Evolutionary conservation across 371 early-diverging fungal species (phyloP), one percentile per base, ranked within the genome.

Genomic region (Lichtheimia hyalospora): DNA sequence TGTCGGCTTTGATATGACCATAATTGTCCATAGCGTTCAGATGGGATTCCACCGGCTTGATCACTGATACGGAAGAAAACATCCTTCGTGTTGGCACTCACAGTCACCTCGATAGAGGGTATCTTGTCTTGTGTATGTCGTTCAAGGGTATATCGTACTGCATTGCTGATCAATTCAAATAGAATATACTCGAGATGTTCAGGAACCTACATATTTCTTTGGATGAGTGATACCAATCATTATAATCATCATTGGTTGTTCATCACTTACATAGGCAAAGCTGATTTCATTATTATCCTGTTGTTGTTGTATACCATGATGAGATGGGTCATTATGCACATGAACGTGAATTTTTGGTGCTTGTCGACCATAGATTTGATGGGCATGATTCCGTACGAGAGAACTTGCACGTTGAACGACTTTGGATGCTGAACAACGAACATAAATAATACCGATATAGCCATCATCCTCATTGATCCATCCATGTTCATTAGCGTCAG

Each of bases 141-240:
- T 7, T 60, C 53, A 66, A 84, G 77, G 16, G 84, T 82, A 39
- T 74, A 83, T 49, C 87, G 76, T 72, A 95, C 91, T 23, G 92
- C 84, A 75, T 97, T 97, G 65, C 91, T 91, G 57, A 97, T 66
- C 54, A 97, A 74, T 75, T 96, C 98, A 61, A 90, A 94, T n/a
- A 97, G 58, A 43, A 96, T 91, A 68, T 95, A 95, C 70, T 96
- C 94, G 56, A 96, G 84, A 65, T 98, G 96, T 58, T 95, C 96
- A 3, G 95, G 94, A 28, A 79, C 68, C 77, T 77, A 27, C n/a
- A 14, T 16, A 59, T n/a, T 13, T 1, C n/a, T 15, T 13, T 0
- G 15, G 4, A 7, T 21, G 14, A 39, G 7, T 18, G 3, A 13
- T 28, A 25, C 25, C 25, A 3, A 7, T 7, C 28, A 28, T 1